These are phyloP conservation scores for Apophysomyces sp. DNA, from an alignment of 371 early-diverging fungal species.

Conservation along the genomic window DNA sequence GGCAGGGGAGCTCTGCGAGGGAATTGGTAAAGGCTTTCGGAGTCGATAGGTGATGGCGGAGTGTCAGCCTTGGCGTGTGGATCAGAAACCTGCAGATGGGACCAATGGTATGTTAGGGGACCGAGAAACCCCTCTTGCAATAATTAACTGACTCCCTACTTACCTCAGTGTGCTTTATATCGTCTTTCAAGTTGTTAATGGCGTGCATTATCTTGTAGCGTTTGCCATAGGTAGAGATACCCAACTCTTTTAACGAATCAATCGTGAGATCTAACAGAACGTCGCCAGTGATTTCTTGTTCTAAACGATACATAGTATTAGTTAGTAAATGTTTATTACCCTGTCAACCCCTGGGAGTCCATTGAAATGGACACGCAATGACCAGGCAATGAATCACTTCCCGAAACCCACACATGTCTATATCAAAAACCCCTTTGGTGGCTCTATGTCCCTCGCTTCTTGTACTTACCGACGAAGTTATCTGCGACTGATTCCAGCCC, in stretches of 20 bases:
- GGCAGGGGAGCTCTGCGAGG: conserved; percentile 34
- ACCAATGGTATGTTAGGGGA: not conserved
- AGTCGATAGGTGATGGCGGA: conserved; percentile 18
- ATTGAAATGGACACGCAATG: conserved; percentile 1
- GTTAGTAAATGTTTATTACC: conserved; percentile 1
- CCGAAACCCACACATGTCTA: not conserved
- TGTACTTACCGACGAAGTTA: conserved; percentile 60
- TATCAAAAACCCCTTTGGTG: not conserved
- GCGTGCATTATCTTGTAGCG: conserved; percentile 71
- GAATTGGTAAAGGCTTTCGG: conserved; percentile 23
- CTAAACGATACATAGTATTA: conserved; percentile 24
- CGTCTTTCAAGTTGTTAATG: conserved; percentile 52
- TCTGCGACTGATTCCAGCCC: conserved; percentile 56
- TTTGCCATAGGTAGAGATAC: conserved; percentile 69
- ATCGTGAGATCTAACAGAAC: conserved; percentile 64
- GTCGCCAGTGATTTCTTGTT: conserved; percentile 73
- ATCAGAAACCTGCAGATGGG: not conserved
- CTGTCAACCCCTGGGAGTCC: not conserved
- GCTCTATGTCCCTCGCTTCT: not conserved
- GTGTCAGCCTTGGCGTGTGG: conserved; percentile 1
- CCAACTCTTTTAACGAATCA: conserved; percentile 67
- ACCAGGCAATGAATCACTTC: not conserved
- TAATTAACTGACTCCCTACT: not conserved
- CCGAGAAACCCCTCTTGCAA: not conserved
- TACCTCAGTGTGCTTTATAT: conserved; percentile 10